Base-by-base conservation (phyloP, 164 flowering plant genomes). In the Annona squamosa region DNA sequence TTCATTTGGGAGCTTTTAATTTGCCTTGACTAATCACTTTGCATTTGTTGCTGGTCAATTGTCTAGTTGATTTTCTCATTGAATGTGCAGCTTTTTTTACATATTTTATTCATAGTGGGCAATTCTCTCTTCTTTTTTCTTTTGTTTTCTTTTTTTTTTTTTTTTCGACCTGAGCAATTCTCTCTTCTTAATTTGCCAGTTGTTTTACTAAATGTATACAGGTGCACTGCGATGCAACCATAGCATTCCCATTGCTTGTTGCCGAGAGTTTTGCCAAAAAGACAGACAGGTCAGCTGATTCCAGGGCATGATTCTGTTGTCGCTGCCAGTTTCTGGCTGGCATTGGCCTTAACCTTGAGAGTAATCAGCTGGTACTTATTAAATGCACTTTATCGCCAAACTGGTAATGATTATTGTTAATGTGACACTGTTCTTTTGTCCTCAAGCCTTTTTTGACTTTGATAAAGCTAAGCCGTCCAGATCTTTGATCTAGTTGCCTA, bases 141-240 rank as follows among this genome's bases (percentile, higher is more conserved):
- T 65, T 16, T 61, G 43, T 12, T 4, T 41, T 3, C 65, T 62
- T 59, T 13, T 71, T 5, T 19, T 16, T 7, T 19, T 64, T 19
- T 42, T 48, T 72, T 3, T 45, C 68, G 59, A 19, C 9, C 16
- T 65, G 26, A 4, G 4, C 16, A 6, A 47, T 18, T 19, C 26
- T 10, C 66, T 5, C 63, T 13, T 63, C 26, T 19, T 18, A 63
- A 26, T 63, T 7, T 26, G 6, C 13, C 41, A 41, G 57, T 13
- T 17, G 63, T 66, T 9, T 17, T 16, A 44, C 65, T 19, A 1
- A 19, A 59, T 43, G 65, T 5, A 71, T 71, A 52, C 84, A 94
- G 98, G 98, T 94, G 12, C 95, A 92, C 72, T 94, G 98, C 76
- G 97, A 94, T 84, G 97, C 98, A 75, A 94, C 97, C 17, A 94